Conservation (phyloP, 1,284 basidiomycete species). For the Irpex sp. region DNA sequence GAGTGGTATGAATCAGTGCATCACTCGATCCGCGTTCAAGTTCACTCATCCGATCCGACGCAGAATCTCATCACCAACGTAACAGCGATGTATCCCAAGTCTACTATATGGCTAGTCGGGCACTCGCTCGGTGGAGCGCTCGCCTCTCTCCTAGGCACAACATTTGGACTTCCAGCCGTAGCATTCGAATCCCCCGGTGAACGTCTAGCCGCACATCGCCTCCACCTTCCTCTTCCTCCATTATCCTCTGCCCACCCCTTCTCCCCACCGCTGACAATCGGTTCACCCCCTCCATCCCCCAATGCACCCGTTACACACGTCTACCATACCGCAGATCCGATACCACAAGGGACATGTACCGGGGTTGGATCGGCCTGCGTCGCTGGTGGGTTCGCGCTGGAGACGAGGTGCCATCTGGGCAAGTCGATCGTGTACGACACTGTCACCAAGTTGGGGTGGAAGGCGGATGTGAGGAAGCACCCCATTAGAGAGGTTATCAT, state of each 20-base stretch:
- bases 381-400: conserved; percentile 65
- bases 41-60: not conserved
- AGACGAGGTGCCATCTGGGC: conserved; percentile 59
- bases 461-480: conserved; percentile 73
- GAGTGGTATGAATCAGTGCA: conserved; percentile 50
- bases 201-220: conserved; percentile 75
- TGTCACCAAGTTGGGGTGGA: conserved; percentile 78
- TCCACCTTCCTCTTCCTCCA: conserved; percentile 79
- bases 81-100: conserved; percentile 73
- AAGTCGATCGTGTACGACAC: conserved; percentile 87
- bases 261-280: conserved; percentile 22
- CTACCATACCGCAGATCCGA: conserved; percentile 79
- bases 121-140: conserved; percentile 87
- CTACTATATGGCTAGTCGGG: conserved; percentile 91
- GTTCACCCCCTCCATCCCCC: conserved; percentile 37
- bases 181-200: conserved; percentile 94
- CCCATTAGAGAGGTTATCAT: conserved; percentile 73
- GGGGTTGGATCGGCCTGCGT: conserved; percentile 61
- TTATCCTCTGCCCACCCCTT: conserved; percentile 14
- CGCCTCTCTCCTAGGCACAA: conserved; percentile 82
- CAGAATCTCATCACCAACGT: conserved; percentile 80
- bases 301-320: conserved; percentile 60
- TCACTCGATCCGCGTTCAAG: not conserved
- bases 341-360: conserved; percentile 72
- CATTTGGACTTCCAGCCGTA: conserved; percentile 91